Evolutionary conservation across 2,329 filamentous ascomycete genomes (phyloP), one percentile per base, ranked within the genome.

Genomic region (Penicillium sp.): DNA sequence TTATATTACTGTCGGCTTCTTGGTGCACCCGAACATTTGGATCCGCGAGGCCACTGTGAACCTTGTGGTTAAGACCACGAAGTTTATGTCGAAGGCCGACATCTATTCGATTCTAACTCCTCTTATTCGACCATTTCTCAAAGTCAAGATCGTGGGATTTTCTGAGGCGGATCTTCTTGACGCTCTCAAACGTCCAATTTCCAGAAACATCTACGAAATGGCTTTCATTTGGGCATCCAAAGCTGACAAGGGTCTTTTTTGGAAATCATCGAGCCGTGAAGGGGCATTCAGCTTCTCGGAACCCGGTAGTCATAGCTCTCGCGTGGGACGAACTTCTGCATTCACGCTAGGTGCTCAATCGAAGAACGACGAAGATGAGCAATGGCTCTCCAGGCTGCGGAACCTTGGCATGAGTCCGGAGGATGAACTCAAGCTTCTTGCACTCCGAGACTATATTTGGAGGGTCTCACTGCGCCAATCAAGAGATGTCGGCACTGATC

Each of bases 11-110:
- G 86, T 83, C 6, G 84, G 91, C 3, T 96, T 97, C 64, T 86
- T 92, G 11, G 86, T 96, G 78, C 94, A 99, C 67, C 94, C 94
- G 0, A 97, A 96, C 62, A 77, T 90, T 8, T 99, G 94, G 92
- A 92, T 99, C 47, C 84, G 92, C 33, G 92, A 97, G 73, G 89
- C 92, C 9, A 87, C 92, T 2, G 83, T 88, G 7, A 86, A 92
- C 57, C 95, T 96, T 61, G 77, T 97, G 33, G 84, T 90, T 3
- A 84, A 88, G 49, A 84, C 89, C 1, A 86, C 89, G 1, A 86
- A 79, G 51, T 91, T 87, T 63, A 71, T 97, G 14, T 89, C 89
- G 0, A 76, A 82, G 20, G 90, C 92, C 3, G 92, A 97, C 68
- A 82, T 87, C 35, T 85, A 89, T 63, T 96, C 92, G 57, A 88